These are phyloP conservation scores for Tricholomella constricta DNA, from an alignment of 768 basidiomycete genomes.

Conservation along the genomic window DNA sequence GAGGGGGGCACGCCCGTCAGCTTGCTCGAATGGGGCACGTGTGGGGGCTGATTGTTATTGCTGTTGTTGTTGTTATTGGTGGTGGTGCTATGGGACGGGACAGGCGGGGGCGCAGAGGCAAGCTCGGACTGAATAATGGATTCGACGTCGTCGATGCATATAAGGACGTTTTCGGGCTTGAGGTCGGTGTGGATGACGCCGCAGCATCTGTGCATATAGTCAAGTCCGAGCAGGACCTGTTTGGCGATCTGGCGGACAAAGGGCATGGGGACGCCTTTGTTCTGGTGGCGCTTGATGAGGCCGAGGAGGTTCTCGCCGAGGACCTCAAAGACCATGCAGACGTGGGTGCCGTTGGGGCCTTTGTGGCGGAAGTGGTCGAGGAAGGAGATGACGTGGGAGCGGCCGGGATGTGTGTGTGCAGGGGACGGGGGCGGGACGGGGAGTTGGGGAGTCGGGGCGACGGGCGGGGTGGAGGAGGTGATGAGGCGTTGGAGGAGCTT, in stretches of 20 bases:
- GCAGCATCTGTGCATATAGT: conserved; percentile 98
- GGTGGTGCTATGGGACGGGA: conserved; percentile 18
- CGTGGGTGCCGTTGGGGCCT: conserved; percentile 95
- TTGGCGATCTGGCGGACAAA: conserved; percentile 96
- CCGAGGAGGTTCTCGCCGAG: conserved; percentile 95
- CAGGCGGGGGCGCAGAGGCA: conserved; percentile 49
- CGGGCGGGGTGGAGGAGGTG: conserved; percentile 68
- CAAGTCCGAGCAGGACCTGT: conserved; percentile 91
- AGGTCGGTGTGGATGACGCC: conserved; percentile 97
- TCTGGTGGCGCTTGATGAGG: conserved; percentile 97
- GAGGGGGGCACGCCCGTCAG: conserved; percentile 93
- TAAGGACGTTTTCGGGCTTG: conserved; percentile 97
- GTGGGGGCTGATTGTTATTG: conserved; percentile 42
- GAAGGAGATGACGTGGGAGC: conserved; percentile 95
- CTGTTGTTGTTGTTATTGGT: no score
- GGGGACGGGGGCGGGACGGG: conserved; percentile 55
- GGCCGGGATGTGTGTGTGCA: conserved; percentile 78
- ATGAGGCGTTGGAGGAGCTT: conserved; percentile 96
- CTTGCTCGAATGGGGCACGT: conserved; percentile 51
- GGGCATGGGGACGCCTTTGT: conserved; percentile 93
- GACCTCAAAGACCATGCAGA: conserved; percentile 99
- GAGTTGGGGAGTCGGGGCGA: conserved; percentile 46
- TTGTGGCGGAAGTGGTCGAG: conserved; percentile 97
- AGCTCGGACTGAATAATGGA: conserved; percentile 86
- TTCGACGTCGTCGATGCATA: conserved; percentile 96